These are phyloP conservation scores for Plasmodium gaboni DNA, from an alignment of 169 alveolate genomes.

Conservation along the genomic window DNA sequence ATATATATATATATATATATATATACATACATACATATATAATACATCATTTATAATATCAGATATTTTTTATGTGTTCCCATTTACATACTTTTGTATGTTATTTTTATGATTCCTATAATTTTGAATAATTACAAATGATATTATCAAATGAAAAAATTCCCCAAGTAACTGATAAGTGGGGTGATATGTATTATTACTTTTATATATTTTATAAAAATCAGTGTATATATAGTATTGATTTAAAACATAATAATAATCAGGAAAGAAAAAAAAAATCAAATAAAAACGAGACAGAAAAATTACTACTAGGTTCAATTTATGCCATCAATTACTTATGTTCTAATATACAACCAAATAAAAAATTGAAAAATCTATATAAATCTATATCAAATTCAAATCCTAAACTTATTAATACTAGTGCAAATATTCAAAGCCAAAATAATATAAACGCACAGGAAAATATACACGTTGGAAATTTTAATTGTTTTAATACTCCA, in stretches of 20 bases:
- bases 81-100: no score
- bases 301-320: conserved; percentile 57
- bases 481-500: conserved; percentile 61
- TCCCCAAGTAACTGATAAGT: conserved; percentile 11
- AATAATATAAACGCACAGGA: conserved; percentile 37
- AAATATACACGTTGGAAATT: conserved; percentile 66
- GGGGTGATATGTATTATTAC: conserved; percentile 43
- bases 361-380: conserved; percentile 58
- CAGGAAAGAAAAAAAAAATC: conserved; percentile 24
- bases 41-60: no score
- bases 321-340: conserved; percentile 71
- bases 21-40: no score
- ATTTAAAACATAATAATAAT: conserved; percentile 40
- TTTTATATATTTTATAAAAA: conserved; percentile 72
- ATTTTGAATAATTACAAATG: neutral
- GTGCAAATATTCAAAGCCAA: conserved; percentile 23
- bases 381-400: conserved; percentile 17
- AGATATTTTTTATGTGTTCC: no score
- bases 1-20: no score
- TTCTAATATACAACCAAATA: conserved; percentile 75
- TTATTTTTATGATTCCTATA: no score
- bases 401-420: conserved; percentile 32
- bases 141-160: conserved; percentile 38
- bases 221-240: conserved; percentile 54
- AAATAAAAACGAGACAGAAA: conserved; percentile 49